Base-by-base conservation (phyloP, 257 asterid species). In the Capsicum rhomboideum region DNA sequence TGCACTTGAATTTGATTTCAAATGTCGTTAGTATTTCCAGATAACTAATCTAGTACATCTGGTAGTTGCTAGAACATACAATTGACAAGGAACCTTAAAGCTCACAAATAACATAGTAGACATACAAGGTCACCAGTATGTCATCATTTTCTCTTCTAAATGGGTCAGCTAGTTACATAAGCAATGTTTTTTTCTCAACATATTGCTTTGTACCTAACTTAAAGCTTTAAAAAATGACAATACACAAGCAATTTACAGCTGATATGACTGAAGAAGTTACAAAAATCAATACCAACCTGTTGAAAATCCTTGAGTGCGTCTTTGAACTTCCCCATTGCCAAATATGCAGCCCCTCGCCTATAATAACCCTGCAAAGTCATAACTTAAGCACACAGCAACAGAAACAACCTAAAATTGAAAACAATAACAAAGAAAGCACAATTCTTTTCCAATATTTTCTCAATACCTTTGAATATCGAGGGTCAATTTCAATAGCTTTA, bases 271-370 rank as follows among this genome's bases (percentile, higher is more conserved):
- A 46, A 50, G 44, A 50, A 26, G 28, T 31, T 77, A 26, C 23
- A 18, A 50, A 50, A 50, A 50, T 14, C 23, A 50, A 28, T 9
- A 26, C 63, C 17, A 59, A 96, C 98, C 89, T 92, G 98, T 83
- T 93, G 99, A 85, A 96, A 93, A 90, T 96, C 98, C 91, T 96
- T 94, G 20, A 96, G 95, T 82, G 99, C 98, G 0, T 93, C 98
- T 85, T 93, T 96, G 86, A 96, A 94, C 91, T 94, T 96, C 78
- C 99, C 99, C 99, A 97, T 93, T 29, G 97, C 95, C 91, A 97
- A 79, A 88, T 92, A 85, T 17, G 99, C 97, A 11, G 99, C 99
- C 20, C 99, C 99, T 28, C 99, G 91, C 91, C 99, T 95, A 82
- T 97, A 97, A 85, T 93, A 94, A 42, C 99, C 99, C 99, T 97